Percentiles rank a stretch among this genome's conserved stretches.
These are phyloP conservation scores for Colletotrichum australisinense DNA, from an alignment of 2,329 filamentous ascomycete species.

Conservation along the genomic window DNA sequence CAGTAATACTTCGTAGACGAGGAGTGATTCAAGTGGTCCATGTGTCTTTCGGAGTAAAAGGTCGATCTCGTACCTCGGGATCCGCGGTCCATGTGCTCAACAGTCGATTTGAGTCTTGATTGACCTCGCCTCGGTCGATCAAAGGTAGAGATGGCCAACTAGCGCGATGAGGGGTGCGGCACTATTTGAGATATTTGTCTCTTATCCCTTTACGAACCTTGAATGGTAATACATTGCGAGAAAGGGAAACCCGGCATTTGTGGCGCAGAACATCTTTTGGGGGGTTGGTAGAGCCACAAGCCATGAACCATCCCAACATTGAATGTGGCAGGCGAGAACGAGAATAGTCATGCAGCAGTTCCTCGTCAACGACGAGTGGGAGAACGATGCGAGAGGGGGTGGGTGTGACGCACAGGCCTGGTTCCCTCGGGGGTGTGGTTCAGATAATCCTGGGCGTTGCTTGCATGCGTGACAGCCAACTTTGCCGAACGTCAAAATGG, in stretches of 20 bases:
- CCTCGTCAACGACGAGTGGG: neutral
- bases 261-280: slow-evolving; percentile 4
- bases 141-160: neutral
- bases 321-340: neutral
- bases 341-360: slow-evolving; percentile 24
- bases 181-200: slow-evolving; percentile 10
- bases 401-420: slow-evolving; percentile 20
- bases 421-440: slow-evolving; percentile 9
- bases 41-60: neutral
- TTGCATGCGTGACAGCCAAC: slow-evolving; percentile 24
- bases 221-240: neutral
- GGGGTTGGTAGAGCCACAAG: neutral
- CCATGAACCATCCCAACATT: slow-evolving; percentile 18
- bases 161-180: neutral
- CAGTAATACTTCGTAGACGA: neutral
- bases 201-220: neutral
- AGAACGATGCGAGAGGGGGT: neutral
- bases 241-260: neutral
- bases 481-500: slow-evolving; percentile 19
- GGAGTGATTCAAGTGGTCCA: neutral
- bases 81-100: neutral
- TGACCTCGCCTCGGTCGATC: slow-evolving; percentile 18
- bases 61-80: slow-evolving; percentile 1
- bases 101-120: neutral
- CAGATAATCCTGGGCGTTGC: neutral